Conservation (phyloP, 164 flowering plant genomes). For the Santalum album region DNA sequence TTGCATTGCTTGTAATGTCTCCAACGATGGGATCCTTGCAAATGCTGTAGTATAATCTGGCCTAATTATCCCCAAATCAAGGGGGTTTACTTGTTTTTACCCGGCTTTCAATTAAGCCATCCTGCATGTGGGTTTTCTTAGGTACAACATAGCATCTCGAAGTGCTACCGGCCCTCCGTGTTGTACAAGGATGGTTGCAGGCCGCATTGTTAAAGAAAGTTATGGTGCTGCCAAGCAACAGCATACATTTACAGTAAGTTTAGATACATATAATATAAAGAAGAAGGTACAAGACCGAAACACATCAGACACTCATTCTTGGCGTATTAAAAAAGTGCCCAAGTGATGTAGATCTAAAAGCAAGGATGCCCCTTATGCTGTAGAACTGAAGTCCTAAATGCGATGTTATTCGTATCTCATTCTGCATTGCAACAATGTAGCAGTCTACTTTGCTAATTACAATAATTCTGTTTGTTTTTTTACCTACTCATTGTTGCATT, state of each 20-base stretch:
- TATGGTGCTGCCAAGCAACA: slow-evolving; percentile 92
- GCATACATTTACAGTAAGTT: slow-evolving; percentile 80
- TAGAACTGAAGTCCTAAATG: no score
- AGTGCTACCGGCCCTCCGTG: slow-evolving; percentile 68
- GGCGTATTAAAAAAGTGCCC: neutral
- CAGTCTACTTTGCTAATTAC: no score
- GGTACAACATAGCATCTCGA: slow-evolving; percentile 69
- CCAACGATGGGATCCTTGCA: neutral
- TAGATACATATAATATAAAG: neutral
- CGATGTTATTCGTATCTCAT: no score
- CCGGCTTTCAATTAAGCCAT: neutral
- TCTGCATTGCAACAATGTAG: no score
- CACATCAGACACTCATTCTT: neutral
- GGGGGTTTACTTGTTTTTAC: neutral
- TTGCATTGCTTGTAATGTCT: neutral
- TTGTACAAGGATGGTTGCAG: slow-evolving; percentile 67
- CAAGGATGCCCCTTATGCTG: no score
- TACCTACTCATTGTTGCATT: no score
- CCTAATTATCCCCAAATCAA: no score
- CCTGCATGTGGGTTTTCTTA: slow-evolving; percentile 11
- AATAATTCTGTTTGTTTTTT: no score
- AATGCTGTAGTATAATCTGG: neutral
- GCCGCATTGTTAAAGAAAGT: slow-evolving; percentile 88
- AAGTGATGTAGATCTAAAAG: no score
- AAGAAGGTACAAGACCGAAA: neutral